phyloP scores from a whole-genome alignment of 371 early-diverging fungal species.

The Dipsacomyces acuminosporus region DNA sequence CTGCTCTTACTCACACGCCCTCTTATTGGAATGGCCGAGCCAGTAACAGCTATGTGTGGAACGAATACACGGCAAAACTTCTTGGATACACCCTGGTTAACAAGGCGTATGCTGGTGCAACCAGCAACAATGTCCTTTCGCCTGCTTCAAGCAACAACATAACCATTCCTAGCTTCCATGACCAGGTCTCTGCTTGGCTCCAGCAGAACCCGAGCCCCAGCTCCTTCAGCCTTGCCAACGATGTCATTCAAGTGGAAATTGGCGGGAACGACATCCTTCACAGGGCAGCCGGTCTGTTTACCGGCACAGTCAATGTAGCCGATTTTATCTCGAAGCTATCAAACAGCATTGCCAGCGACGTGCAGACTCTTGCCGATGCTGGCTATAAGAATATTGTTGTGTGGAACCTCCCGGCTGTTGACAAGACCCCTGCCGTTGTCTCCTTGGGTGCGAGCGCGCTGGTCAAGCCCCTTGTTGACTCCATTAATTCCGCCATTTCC shows the following conservation, averaged over 20 bases:
- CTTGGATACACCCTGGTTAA: conserved; percentile 46
- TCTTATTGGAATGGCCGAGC: conserved; percentile 52
- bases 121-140: conserved; percentile 49
- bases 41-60: conserved; percentile 56
- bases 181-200: conserved; percentile 33
- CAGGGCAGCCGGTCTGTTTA: conserved; percentile 7
- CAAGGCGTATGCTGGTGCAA: conserved; percentile 54
- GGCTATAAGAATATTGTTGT: conserved; percentile 40
- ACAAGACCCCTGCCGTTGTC: conserved; percentile 17
- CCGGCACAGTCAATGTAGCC: conserved; percentile 6
- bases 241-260: conserved; percentile 33
- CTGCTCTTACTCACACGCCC: neutral
- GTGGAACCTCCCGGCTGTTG: conserved; percentile 37
- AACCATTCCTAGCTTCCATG: conserved; percentile 39
- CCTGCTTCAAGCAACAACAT: conserved; percentile 14
- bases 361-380: conserved; percentile 13
- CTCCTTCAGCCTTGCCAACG: conserved; percentile 28
- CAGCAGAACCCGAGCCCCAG: conserved; percentile 14
- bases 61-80: conserved; percentile 50
- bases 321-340: conserved; percentile 19
- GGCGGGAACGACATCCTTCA: conserved; percentile 41
- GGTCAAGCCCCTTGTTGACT: conserved; percentile 7
- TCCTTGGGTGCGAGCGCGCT: conserved; percentile 2
- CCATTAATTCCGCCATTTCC: conserved; percentile 18
- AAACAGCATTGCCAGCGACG: conserved; percentile 14